A percentile compares a stretch with the other conserved stretches of the same genome.
Evolutionary conservation across 306 rosid genomes (phyloP).

Genomic region (Pueraria montana): DNA sequence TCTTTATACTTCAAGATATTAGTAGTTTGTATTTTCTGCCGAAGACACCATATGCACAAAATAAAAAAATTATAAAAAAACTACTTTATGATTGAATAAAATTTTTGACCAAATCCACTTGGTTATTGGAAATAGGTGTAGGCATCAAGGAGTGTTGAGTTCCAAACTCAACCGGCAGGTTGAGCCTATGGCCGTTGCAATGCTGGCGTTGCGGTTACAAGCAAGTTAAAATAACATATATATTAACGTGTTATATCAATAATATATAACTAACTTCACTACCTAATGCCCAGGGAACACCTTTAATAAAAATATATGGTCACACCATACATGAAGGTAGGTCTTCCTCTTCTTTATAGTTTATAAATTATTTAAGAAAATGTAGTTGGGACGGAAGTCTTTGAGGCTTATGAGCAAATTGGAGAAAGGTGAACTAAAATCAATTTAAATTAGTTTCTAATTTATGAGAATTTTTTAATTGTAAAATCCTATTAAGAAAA

Average conservation of each 20-base stretch:
- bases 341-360: not conserved
- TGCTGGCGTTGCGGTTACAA: conserved; percentile 57
- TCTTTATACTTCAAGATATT: too few relatives aligned
- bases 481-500: not conserved
- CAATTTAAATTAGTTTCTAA: not conserved
- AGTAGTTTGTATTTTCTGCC: too few relatives aligned
- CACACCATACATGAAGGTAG: conserved; percentile 24
- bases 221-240: conserved; percentile 16
- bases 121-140: conserved; percentile 37
- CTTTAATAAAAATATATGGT: not conserved
- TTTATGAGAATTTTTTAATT: not conserved
- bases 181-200: conserved; percentile 56
- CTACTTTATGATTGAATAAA: too few relatives aligned
- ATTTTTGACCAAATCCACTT: conserved; percentile 14
- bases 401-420: not conserved
- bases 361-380: not conserved
- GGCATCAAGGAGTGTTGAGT: conserved; percentile 45
- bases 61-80: too few relatives aligned
- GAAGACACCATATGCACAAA: too few relatives aligned
- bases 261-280: conserved; percentile 10
- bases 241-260: not conserved
- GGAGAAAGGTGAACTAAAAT: not conserved
- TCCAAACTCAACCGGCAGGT: conserved; percentile 54
- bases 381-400: not conserved
- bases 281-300: conserved; percentile 30